phyloP scores from a whole-genome alignment of 106 monocot genomes.

The Dioscorea alata region DNA sequence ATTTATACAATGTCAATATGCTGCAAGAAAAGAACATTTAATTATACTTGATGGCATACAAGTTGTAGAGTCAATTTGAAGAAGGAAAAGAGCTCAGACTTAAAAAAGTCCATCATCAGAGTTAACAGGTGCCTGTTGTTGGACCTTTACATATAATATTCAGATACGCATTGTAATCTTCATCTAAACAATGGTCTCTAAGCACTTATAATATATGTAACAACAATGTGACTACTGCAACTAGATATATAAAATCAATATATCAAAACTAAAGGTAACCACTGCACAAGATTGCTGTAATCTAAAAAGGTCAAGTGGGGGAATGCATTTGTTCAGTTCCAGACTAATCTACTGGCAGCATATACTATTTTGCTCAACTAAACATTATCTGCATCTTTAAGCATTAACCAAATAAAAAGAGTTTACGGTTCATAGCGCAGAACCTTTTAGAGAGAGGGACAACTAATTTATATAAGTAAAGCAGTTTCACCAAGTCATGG shows the following conservation, averaged over 20 bases:
- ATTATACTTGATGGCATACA: neutral
- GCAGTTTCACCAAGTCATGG: neutral
- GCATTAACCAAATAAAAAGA: neutral
- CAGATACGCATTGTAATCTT: neutral
- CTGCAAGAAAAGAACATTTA: neutral
- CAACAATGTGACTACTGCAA: constrained; percentile 5
- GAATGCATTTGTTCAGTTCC: constrained; percentile 5
- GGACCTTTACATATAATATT: constrained; percentile 4
- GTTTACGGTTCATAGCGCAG: constrained; percentile 3
- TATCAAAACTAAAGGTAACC: neutral
- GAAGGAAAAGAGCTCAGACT: constrained; percentile 3
- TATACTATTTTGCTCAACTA: constrained; percentile 2
- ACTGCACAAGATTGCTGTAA: constrained; percentile 18
- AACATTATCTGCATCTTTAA: constrained; percentile 3
- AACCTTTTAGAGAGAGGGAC: neutral
- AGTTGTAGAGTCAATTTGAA: constrained; percentile 2
- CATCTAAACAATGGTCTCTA: neutral
- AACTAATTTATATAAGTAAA: neutral
- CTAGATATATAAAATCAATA: constrained; percentile 15
- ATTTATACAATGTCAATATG: constrained; percentile 9
- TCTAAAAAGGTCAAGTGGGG: constrained; percentile 20
- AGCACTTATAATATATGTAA: neutral
- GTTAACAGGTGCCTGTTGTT: neutral
- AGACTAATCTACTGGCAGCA: constrained; percentile 5
- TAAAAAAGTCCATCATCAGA: constrained; percentile 1